Evolutionary conservation across 352 stramenopile genomes (phyloP).

Genomic region (Phytophthora hibernalis): DNA sequence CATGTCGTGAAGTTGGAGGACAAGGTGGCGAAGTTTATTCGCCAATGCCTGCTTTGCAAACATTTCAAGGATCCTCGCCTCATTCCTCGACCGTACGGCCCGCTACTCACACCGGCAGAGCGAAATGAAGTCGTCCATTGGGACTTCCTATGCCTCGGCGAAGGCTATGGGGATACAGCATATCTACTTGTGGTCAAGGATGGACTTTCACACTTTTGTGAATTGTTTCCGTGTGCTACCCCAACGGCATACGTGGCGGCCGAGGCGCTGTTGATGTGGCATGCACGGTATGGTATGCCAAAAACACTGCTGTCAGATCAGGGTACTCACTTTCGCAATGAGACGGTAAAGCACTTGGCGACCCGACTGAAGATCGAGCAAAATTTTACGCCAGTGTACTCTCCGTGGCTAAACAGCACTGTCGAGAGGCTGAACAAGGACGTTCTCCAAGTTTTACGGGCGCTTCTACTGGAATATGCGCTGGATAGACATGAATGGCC

Average conservation of each 20-base stretch:
- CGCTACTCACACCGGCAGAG: not conserved
- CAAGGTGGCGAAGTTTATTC: conserved; percentile 5
- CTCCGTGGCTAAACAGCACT: not conserved
- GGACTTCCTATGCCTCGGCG: conserved; percentile 6
- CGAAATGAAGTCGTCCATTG: conserved; percentile 13
- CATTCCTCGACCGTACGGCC: conserved; percentile 8
- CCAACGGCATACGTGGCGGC: conserved; percentile 10
- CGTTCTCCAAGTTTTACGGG: not conserved
- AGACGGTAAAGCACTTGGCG: conserved; percentile 1
- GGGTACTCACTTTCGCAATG: conserved; percentile 30
- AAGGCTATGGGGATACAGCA: conserved; percentile 1
- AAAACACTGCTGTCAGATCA: conserved; percentile 25
- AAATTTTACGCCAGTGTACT: not conserved
- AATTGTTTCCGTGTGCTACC: conserved; percentile 16
- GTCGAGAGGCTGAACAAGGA: not conserved
- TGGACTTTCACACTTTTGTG: conserved; percentile 15
- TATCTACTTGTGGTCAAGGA: conserved; percentile 33
- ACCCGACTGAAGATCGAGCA: conserved; percentile 3
- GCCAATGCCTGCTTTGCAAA: conserved; percentile 16
- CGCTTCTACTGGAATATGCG: not conserved
- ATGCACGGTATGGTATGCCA: conserved; percentile 17
- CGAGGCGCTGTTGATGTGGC: conserved; percentile 4
- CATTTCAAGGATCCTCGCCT: conserved; percentile 14
- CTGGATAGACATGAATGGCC: not conserved
- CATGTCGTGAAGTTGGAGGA: not conserved